A percentile compares a stretch with the other conserved stretches of the same genome.
These are phyloP conservation scores for Kuraishia ogatae DNA, from an alignment of 805 yeast genomes.

Conservation along the genomic window DNA sequence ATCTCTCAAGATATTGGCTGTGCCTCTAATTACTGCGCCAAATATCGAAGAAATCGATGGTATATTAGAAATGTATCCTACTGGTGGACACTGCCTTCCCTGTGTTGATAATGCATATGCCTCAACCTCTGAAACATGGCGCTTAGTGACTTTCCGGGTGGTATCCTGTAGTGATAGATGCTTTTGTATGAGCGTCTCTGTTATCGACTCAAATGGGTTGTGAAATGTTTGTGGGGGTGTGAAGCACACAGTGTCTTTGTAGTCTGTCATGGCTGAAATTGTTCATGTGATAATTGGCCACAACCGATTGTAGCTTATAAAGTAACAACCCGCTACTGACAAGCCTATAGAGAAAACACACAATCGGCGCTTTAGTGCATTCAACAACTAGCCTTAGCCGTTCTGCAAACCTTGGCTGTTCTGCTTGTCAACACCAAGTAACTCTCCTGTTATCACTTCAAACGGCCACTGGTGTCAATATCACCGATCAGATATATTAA, in stretches of 20 bases:
- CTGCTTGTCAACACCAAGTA: no score
- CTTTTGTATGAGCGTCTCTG: not conserved
- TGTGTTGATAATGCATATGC: not conserved
- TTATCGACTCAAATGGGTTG: not conserved
- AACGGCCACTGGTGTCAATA: no score
- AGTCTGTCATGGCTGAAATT: not conserved
- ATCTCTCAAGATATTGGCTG: slow-evolving; percentile 23
- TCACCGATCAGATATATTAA: no score
- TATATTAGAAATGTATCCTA: not conserved
- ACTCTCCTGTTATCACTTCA: no score
- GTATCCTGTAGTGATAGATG: not conserved
- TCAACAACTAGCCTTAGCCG: no score
- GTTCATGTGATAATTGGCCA: no score
- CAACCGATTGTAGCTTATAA: no score
- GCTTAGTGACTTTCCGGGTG: not conserved
- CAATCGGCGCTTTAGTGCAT: no score
- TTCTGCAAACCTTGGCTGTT: no score
- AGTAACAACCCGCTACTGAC: no score
- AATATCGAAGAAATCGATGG: not conserved
- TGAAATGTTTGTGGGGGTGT: not conserved
- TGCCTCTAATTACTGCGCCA: slow-evolving; percentile 18
- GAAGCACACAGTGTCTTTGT: not conserved
- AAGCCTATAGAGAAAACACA: no score
- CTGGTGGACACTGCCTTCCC: not conserved
- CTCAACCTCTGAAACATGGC: no score